Evolutionary conservation across 495 filamentous ascomycete genomes (phyloP).

Genomic region (Copromyces sp.): DNA sequence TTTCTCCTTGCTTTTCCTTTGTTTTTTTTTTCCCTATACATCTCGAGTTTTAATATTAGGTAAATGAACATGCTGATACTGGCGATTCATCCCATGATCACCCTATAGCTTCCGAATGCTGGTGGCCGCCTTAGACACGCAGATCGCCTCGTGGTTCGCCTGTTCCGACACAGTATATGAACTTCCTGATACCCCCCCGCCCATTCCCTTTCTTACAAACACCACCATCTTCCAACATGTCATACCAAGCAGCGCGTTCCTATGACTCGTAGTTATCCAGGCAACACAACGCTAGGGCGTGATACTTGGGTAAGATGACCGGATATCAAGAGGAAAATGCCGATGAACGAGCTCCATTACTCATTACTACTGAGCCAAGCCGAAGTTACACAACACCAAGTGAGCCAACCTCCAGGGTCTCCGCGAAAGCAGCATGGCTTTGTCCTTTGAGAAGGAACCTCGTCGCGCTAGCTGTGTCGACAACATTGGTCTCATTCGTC

Average conservation of each 20-base stretch:
- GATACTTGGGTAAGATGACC: background rate
- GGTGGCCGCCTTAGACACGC: background rate
- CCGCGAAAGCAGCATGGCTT: background rate
- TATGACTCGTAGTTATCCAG: background rate
- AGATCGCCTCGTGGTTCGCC: background rate
- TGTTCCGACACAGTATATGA: background rate
- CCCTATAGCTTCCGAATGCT: background rate
- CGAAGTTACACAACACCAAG: background rate
- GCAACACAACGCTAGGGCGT: background rate
- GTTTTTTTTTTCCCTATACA: background rate
- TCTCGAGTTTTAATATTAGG: background rate
- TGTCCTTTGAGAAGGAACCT: background rate
- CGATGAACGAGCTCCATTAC: background rate
- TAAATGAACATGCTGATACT: background rate
- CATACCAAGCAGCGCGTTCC: background rate
- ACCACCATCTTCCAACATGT: background rate
- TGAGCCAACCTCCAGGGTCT: background rate
- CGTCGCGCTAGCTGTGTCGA: background rate
- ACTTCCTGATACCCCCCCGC: background rate
- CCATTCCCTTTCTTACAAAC: background rate
- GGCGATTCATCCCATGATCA: background rate
- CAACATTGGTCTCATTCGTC: background rate
- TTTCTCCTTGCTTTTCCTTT: background rate
- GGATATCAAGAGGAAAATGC: background rate
- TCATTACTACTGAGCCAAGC: background rate